These are phyloP conservation scores for Stemphylium beticola DNA, from an alignment of 2,329 filamentous ascomycete species.

Conservation along the genomic window DNA sequence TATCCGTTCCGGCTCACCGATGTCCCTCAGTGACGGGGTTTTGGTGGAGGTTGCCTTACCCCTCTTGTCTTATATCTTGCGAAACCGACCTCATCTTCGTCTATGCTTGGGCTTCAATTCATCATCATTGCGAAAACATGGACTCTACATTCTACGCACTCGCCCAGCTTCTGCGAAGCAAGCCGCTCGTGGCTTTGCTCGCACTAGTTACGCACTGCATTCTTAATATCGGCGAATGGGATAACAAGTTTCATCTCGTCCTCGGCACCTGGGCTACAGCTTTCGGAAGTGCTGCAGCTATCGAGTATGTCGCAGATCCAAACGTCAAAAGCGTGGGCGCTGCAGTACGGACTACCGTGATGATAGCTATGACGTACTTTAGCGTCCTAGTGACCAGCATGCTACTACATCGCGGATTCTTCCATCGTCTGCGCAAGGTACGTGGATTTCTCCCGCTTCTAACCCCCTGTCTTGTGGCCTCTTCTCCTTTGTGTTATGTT, in stretches of 20 bases:
- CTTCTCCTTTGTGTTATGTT: not conserved
- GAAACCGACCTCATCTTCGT: not conserved
- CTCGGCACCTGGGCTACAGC: constrained; percentile 20
- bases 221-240: constrained; percentile 34
- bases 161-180: constrained; percentile 27
- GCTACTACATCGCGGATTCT: constrained; percentile 48
- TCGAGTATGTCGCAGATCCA: constrained; percentile 25
- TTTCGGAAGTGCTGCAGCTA: constrained; percentile 23
- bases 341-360: constrained; percentile 15
- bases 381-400: constrained; percentile 41
- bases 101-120: not conserved
- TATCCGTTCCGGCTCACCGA: not conserved
- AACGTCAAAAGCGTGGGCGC: constrained; percentile 10
- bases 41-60: not conserved
- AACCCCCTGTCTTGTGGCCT: not conserved
- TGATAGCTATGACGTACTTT: constrained; percentile 30
- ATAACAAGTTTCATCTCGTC: constrained; percentile 24
- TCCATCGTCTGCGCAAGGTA: constrained; percentile 48
- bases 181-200: constrained; percentile 23
- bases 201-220: constrained; percentile 33
- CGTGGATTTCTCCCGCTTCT: not conserved
- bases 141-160: not conserved
- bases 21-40: not conserved
- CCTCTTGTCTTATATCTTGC: not conserved
- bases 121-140: not conserved